phyloP scores from a whole-genome alignment of 163 green algal species.

The Chlorella variabilis region DNA sequence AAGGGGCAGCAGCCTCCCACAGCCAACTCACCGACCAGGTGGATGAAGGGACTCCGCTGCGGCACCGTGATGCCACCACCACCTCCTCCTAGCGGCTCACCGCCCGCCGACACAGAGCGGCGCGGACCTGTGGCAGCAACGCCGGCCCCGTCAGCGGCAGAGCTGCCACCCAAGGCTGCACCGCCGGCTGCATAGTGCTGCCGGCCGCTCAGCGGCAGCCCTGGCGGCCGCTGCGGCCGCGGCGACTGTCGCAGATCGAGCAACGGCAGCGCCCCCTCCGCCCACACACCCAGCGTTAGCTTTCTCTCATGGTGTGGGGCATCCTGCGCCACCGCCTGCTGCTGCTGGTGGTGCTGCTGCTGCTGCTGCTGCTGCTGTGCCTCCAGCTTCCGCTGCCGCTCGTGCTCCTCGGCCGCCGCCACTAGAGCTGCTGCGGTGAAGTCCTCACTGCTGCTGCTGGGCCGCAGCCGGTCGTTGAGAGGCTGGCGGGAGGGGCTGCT shows the following conservation, averaged over 20 bases:
- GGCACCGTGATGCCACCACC: not conserved
- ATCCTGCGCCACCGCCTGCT: not conserved
- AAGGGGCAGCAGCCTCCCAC: not conserved
- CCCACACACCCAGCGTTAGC: slow-evolving; percentile 8
- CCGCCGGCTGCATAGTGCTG: not conserved
- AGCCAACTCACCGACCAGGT: slow-evolving; percentile 9
- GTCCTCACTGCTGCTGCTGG: slow-evolving; percentile 12
- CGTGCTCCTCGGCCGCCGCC: not conserved
- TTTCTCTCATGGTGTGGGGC: not conserved
- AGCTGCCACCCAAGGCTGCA: not conserved
- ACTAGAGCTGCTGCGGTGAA: not conserved
- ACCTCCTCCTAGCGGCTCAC: too few relatives aligned
- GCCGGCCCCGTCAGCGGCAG: not conserved
- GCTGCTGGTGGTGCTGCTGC: not conserved
- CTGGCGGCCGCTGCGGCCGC: not conserved
- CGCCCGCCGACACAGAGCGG: not conserved
- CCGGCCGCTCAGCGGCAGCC: not conserved
- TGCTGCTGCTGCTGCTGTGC: not conserved
- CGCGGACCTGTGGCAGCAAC: not conserved
- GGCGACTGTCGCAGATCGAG: not conserved
- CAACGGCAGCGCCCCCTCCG: not conserved
- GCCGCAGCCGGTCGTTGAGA: not conserved
- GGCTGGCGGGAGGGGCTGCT: slow-evolving; percentile 13
- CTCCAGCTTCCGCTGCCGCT: not conserved
- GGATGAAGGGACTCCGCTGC: slow-evolving; percentile 10